These are phyloP conservation scores for Citrus sp. DNA, from an alignment of 345 rosid genomes.

Conservation along the genomic window DNA sequence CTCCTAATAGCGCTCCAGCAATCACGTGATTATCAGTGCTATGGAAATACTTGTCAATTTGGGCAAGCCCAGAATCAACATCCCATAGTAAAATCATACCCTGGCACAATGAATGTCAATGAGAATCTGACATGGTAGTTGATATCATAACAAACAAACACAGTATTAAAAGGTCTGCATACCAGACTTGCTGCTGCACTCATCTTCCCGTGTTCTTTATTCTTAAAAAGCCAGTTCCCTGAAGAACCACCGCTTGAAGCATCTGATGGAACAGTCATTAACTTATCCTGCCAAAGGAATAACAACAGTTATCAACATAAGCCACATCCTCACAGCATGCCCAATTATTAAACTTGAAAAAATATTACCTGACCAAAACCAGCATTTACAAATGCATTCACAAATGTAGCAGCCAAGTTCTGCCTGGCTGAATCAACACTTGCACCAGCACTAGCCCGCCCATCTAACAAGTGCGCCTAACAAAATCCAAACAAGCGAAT, in stretches of 20 bases:
- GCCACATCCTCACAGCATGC: neutral
- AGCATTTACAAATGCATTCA: slow-evolving; percentile 95
- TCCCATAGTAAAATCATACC: slow-evolving; percentile 96
- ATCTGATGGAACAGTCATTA: slow-evolving; percentile 85
- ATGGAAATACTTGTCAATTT: slow-evolving; percentile 86
- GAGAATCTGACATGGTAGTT: slow-evolving; percentile 7
- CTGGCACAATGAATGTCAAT: slow-evolving; percentile 30
- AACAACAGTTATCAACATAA: slow-evolving; percentile 6
- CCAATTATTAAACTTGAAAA: slow-evolving; percentile 5
- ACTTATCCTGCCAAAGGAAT: slow-evolving; percentile 61
- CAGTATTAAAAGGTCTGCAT: slow-evolving; percentile 16
- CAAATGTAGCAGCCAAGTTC: slow-evolving; percentile 94
- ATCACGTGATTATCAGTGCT: slow-evolving; percentile 73
- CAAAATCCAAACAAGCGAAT: slow-evolving; percentile 5
- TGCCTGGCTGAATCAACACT: slow-evolving; percentile 92
- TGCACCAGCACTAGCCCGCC: slow-evolving; percentile 70
- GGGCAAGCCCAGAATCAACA: slow-evolving; percentile 87
- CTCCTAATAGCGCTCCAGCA: slow-evolving; percentile 91
- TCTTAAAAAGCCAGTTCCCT: slow-evolving; percentile 92
- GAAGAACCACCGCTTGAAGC: slow-evolving; percentile 61
- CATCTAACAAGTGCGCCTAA: slow-evolving; percentile 96
- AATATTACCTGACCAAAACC: slow-evolving; percentile 85
- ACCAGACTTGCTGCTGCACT: slow-evolving; percentile 98
- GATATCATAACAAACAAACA: slow-evolving; percentile 5
- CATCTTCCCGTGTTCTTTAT: slow-evolving; percentile 90